Conservation (phyloP, 371 early-diverging fungal species). For the Chytridium lagenaria region DNA sequence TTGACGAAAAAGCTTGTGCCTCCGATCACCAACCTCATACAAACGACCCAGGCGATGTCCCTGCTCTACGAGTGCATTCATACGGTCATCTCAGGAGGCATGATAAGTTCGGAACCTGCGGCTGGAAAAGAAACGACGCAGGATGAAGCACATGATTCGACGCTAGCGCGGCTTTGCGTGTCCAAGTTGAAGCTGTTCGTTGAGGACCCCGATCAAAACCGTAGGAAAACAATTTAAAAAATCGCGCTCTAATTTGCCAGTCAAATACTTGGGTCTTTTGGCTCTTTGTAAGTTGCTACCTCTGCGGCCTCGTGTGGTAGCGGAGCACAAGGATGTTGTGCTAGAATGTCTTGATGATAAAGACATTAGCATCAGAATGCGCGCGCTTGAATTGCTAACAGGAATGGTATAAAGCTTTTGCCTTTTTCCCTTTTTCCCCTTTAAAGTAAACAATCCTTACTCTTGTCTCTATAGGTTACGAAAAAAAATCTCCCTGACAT, state of each 20-base stretch:
- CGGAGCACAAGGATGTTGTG: conserved; percentile 82
- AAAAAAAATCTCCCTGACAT: conserved; percentile 79
- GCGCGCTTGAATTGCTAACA: conserved; percentile 84
- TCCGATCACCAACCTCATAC: conserved; percentile 83
- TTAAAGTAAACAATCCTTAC: too few species aligned
- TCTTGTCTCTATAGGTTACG: conserved; percentile 63
- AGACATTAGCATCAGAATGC: conserved; percentile 87
- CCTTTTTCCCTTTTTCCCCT: background rate
- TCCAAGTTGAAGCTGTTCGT: conserved; percentile 85
- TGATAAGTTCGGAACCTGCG: too few species aligned
- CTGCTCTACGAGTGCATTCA: conserved; percentile 94
- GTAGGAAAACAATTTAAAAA: conserved; percentile 55
- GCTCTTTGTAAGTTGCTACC: conserved; percentile 81
- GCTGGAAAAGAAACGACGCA: conserved; percentile 45
- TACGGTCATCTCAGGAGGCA: conserved; percentile 88
- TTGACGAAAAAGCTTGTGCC: conserved; percentile 86
- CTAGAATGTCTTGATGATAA: conserved; percentile 89
- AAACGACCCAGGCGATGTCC: conserved; percentile 91
- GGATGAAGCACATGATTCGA: conserved; percentile 50
- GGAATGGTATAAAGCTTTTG: conserved; percentile 74
- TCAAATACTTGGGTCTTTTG: conserved; percentile 91
- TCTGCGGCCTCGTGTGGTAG: conserved; percentile 82
- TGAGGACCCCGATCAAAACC: conserved; percentile 90
- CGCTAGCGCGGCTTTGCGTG: conserved; percentile 84
- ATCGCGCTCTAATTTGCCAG: conserved; percentile 41